Conservation (phyloP, 129 eudicot genomes). For the Lonicera japonica region DNA sequence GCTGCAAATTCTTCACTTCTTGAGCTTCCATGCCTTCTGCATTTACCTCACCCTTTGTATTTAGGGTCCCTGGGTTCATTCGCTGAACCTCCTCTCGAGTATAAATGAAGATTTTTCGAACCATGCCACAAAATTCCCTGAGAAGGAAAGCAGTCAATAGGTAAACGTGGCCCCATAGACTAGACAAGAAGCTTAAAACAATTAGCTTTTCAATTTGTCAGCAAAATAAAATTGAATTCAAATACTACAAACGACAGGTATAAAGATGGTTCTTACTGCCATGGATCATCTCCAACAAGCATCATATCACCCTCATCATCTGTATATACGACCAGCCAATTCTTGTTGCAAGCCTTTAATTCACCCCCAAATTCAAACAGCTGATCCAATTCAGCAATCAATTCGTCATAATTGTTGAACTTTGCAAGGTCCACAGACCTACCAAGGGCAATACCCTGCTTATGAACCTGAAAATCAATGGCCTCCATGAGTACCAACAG, state of each 20-base stretch:
- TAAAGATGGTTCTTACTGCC: slow-evolving; percentile 63
- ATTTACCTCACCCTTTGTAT: slow-evolving; percentile 56
- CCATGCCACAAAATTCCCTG: slow-evolving; percentile 94
- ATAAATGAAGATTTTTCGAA: slow-evolving; percentile 76
- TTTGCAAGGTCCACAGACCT: slow-evolving; percentile 94
- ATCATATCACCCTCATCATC: slow-evolving; percentile 98
- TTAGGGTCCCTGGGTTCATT: slow-evolving; percentile 69
- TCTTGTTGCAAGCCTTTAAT: slow-evolving; percentile 46
- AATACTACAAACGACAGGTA: not conserved
- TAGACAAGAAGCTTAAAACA: not conserved
- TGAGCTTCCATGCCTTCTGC: slow-evolving; percentile 68
- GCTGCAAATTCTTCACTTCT: slow-evolving; percentile 35
- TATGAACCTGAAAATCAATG: slow-evolving; percentile 73
- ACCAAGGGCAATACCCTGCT: slow-evolving; percentile 97
- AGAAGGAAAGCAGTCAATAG: slow-evolving; percentile 1
- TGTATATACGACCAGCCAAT: slow-evolving; percentile 84
- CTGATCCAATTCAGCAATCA: slow-evolving; percentile 70
- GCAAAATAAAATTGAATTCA: not conserved
- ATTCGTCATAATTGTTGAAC: slow-evolving; percentile 66
- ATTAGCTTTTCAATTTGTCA: not conserved
- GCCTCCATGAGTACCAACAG: not conserved
- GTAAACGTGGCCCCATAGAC: not conserved
- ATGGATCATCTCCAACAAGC: slow-evolving; percentile 99
- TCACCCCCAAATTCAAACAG: slow-evolving; percentile 84
- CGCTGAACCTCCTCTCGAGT: slow-evolving; percentile 85